Evolutionary conservation across 495 filamentous ascomycete genomes (phyloP).

Genomic region (Patellaria atrata): DNA sequence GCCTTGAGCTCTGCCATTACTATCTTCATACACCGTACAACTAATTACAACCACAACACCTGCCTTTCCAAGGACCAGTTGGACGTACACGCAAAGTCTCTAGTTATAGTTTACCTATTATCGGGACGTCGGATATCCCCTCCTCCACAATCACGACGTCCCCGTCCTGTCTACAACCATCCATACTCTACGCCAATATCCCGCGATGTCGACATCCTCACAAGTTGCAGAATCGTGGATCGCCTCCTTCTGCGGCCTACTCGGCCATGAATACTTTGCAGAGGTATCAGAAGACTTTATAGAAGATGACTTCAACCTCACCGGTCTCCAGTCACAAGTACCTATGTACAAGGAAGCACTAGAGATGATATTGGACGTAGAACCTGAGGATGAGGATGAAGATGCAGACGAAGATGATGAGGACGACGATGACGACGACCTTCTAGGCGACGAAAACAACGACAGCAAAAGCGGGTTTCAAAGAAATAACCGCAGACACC

Average conservation of each 20-base stretch:
- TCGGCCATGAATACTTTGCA: conserved; percentile 97
- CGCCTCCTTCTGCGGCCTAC: conserved; percentile 82
- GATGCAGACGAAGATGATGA: conserved; percentile 58
- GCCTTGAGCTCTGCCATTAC: too few species aligned
- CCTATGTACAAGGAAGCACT: conserved; percentile 97
- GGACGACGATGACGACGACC: conserved; percentile 52
- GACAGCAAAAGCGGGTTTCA: conserved; percentile 36
- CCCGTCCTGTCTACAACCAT: too few species aligned
- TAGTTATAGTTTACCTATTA: too few species aligned
- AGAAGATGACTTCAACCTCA: conserved; percentile 98
- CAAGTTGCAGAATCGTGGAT: conserved; percentile 92
- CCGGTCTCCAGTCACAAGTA: conserved; percentile 84
- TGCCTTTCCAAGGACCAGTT: too few species aligned
- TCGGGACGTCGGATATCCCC: too few species aligned
- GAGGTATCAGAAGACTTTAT: conserved; percentile 98
- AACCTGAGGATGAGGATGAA: conserved; percentile 83
- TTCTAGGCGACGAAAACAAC: conserved; percentile 23
- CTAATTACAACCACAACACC: too few species aligned
- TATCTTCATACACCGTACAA: too few species aligned
- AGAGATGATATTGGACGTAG: conserved; percentile 97
- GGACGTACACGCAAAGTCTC: too few species aligned
- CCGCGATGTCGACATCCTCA: conserved; percentile 49
- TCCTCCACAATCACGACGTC: too few species aligned
- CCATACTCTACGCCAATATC: too few species aligned
- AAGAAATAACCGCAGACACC: conserved; percentile 58